Conservation (phyloP, 2,329 filamentous ascomycete genomes). For the Aciculosporium take region DNA sequence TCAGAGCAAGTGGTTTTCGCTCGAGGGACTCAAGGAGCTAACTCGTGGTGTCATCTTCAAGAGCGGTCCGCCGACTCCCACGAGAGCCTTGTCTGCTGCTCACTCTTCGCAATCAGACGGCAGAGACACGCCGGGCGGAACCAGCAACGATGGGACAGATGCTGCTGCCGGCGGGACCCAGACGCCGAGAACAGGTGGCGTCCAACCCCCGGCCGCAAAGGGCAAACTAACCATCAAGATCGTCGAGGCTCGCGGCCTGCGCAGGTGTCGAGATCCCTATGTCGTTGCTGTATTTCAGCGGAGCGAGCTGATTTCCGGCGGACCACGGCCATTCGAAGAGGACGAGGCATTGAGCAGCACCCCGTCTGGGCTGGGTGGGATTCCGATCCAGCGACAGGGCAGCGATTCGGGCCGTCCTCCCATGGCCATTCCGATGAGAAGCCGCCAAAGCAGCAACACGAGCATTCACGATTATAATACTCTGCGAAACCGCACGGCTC, state of each 20-base stretch:
- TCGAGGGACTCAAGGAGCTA: slow-evolving; percentile 70
- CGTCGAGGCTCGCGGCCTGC: slow-evolving; percentile 66
- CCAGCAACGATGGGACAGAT: slow-evolving; percentile 28
- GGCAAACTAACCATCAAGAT: slow-evolving; percentile 88
- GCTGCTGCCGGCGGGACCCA: slow-evolving; percentile 32
- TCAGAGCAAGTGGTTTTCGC: slow-evolving; percentile 43
- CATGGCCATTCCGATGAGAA: slow-evolving; percentile 94
- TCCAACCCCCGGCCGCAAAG: slow-evolving; percentile 57
- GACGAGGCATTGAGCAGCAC: slow-evolving; percentile 35
- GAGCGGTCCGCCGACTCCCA: slow-evolving; percentile 86
- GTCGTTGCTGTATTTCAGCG: slow-evolving; percentile 94
- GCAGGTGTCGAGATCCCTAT: slow-evolving; percentile 77
- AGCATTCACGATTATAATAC: slow-evolving; percentile 55
- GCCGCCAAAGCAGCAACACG: slow-evolving; percentile 90
- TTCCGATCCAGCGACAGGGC: slow-evolving; percentile 53
- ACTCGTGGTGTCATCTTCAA: slow-evolving; percentile 62
- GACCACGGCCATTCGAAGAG: slow-evolving; percentile 52
- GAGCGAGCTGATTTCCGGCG: slow-evolving; percentile 88
- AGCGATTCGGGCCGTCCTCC: slow-evolving; percentile 68
- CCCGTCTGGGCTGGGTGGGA: slow-evolving; percentile 38
- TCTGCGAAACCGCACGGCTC: slow-evolving; percentile 43
- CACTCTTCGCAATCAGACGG: slow-evolving; percentile 36
- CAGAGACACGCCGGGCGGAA: slow-evolving; percentile 24
- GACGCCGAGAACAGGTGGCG: slow-evolving; percentile 37
- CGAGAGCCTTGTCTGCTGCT: slow-evolving; percentile 63